Evolutionary conservation across 2,329 filamentous ascomycete species (phyloP), one percentile per base, ranked within the genome.

Genomic region (Leptodontidium sp.): DNA sequence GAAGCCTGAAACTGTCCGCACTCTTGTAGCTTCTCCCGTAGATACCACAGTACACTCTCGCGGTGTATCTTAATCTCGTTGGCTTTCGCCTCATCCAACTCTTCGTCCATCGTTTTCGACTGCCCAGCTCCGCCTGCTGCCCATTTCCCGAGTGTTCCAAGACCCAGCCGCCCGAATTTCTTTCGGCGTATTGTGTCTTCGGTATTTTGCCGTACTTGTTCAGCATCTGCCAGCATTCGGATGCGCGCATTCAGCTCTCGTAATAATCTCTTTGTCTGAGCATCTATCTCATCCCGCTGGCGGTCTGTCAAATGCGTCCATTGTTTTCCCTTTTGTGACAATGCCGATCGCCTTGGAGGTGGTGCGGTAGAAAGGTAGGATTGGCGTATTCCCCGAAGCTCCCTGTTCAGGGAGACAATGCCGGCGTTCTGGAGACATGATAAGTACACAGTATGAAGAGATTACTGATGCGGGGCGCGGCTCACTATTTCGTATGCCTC

Each of bases 401-500:
- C 93, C 73, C 84, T 84, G 75, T 93, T 90, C 45, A 99, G 88
- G 62, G 91, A 93, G 70, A 87, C 82, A 70, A 98, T 97, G 78
- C 97, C 93, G 8, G 90, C 87, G 78, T 97, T 96, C 94, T 97
- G 55, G 40, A 12, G 9, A n/a, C 11, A 26, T 4, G 14, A 32
- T 68, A n/a, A 67, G 64, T 43, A 65, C 17, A 11, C 3, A 26
- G 2, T 29, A 12, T n/a, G 11, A 11, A 12, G 15, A 14, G 15
- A 32, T 32, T 32, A 32, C 29, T 26, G 8, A 17, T 8, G 32
- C 11, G 9, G n/a, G 14, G 38, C 15, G 70, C 72, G 74, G 71
- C 86, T 77, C 83, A 97, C 94, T 80, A 98, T 98, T 78, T 91
- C 89, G 81, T 97, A 96, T 64, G 96, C 96, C 81, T 98, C 95